Evolutionary conservation across 2,329 filamentous ascomycete genomes (phyloP), one percentile per base, ranked within the genome.

Genomic region (Xylaria sp.): DNA sequence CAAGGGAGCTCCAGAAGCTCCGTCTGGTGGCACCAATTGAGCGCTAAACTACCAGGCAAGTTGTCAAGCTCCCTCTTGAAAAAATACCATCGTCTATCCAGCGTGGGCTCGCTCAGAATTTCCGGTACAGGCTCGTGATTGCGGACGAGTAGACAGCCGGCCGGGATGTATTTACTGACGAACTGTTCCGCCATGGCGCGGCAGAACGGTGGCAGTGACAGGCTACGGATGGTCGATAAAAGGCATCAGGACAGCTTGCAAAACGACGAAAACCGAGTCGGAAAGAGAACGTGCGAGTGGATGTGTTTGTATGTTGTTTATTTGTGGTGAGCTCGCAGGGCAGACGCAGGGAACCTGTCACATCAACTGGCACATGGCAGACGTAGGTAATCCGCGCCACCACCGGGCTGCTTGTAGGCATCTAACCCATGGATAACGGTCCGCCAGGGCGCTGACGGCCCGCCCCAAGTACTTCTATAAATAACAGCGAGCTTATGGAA

Each of bases 91-190:
- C 50, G 55, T 8, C 23, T 5, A 30, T 30, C 23, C 23, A 5
- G 23, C 52, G 51, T 30, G 65, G 52, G 19, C 59, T 52, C 19
- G 57, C 56, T 9, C 56, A 49, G 30, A 1, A 30, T 8, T 66
- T 65, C 68, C 39, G 65, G n/a, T 9, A 52, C 19, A 23, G 46
- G 13, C 30, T 71, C 66, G 3, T 68, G 62, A 30, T 53, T 60
- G 1, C 62, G 58, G 52, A 79, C 63, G 13, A 64, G 60, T 1
- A 80, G 63, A 59, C 74, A 76, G 54, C 79, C 79, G 18, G 71
- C 69, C 1, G 77, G 76, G 55, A 80, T 76, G 61, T 77, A 77
- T 44, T 66, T 64, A 19, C 46, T 42, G 19, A 62, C 57, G 60
- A 67, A 66, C 16, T 51, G 19, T 7, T 57, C 58, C 4, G 61